Percentiles rank a stretch among this genome's conserved stretches.
phyloP scores from a whole-genome alignment of 495 filamentous ascomycete genomes.

The Margaritispora aquatica region DNA sequence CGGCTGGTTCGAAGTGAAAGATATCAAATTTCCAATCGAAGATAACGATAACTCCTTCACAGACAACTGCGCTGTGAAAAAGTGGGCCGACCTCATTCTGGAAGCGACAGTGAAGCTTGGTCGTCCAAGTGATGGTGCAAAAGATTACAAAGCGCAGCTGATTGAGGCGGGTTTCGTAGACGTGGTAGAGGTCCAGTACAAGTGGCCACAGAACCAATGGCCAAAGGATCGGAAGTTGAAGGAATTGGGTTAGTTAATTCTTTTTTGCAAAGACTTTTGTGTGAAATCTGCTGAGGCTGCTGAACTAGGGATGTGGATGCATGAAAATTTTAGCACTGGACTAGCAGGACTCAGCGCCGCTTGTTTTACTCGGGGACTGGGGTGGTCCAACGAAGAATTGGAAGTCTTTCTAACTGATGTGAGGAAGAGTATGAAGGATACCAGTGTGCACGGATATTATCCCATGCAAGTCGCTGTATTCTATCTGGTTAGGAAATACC shows the following conservation, averaged over 20 bases:
- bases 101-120: slow-evolving; percentile 1
- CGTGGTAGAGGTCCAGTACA: slow-evolving; percentile 37
- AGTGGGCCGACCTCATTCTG: slow-evolving; percentile 3
- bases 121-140: background rate
- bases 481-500: background rate
- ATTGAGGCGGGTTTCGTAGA: slow-evolving; percentile 36
- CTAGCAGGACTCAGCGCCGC: slow-evolving; percentile 33
- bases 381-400: slow-evolving; percentile 41
- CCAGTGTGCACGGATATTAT: slow-evolving; percentile 37
- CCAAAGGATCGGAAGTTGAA: slow-evolving; percentile 1
- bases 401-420: slow-evolving; percentile 48
- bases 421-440: slow-evolving; percentile 44
- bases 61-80: background rate
- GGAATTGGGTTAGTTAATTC: slow-evolving; percentile 1
- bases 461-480: background rate
- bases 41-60: slow-evolving; percentile 32
- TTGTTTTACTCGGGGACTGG: slow-evolving; percentile 45
- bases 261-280: background rate
- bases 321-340: background rate
- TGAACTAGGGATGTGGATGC: slow-evolving; percentile 22
- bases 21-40: slow-evolving; percentile 28
- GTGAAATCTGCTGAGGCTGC: background rate
- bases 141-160: slow-evolving; percentile 25
- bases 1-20: slow-evolving; percentile 39
- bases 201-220: slow-evolving; percentile 34